Evolutionary conservation across 1,139 yeast genomes (phyloP).

Genomic region (Debaryomyces sp.): DNA sequence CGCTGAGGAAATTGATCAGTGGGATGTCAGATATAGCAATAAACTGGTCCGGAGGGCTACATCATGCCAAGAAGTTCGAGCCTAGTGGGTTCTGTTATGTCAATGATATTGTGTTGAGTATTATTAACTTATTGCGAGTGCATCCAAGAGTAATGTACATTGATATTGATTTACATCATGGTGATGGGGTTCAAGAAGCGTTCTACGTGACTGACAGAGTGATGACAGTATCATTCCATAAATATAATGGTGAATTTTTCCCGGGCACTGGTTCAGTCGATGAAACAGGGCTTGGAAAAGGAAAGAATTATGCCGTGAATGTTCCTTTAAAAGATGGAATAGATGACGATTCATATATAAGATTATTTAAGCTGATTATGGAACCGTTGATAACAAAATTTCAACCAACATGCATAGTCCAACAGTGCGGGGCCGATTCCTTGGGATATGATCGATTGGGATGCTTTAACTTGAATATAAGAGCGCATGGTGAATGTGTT

Average conservation of each 20-base stretch:
- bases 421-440: slow-evolving; percentile 98
- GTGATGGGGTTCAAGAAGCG: slow-evolving; percentile 98
- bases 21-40: slow-evolving; percentile 95
- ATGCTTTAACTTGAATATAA: slow-evolving; percentile 85
- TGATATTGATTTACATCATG: slow-evolving; percentile 96
- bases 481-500: slow-evolving; percentile 96
- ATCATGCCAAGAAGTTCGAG: slow-evolving; percentile 93
- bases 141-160: slow-evolving; percentile 92
- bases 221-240: slow-evolving; percentile 93
- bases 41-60: slow-evolving; percentile 97
- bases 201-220: slow-evolving; percentile 94
- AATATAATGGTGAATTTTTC: slow-evolving; percentile 92
- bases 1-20: slow-evolving; percentile 78
- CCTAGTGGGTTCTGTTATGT: slow-evolving; percentile 96
- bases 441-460: slow-evolving; percentile 92
- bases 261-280: slow-evolving; percentile 94
- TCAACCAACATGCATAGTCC: slow-evolving; percentile 91
- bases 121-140: slow-evolving; percentile 76
- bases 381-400: slow-evolving; percentile 82
- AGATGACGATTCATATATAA: slow-evolving; percentile 86
- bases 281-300: slow-evolving; percentile 85
- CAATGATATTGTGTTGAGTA: slow-evolving; percentile 90
- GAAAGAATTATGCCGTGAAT: slow-evolving; percentile 83
- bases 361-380: slow-evolving; percentile 78
- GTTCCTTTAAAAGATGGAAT: slow-evolving; percentile 97